Evolutionary conservation across 164 flowering plant species (phyloP).

Genomic region (Annona squamosa): DNA sequence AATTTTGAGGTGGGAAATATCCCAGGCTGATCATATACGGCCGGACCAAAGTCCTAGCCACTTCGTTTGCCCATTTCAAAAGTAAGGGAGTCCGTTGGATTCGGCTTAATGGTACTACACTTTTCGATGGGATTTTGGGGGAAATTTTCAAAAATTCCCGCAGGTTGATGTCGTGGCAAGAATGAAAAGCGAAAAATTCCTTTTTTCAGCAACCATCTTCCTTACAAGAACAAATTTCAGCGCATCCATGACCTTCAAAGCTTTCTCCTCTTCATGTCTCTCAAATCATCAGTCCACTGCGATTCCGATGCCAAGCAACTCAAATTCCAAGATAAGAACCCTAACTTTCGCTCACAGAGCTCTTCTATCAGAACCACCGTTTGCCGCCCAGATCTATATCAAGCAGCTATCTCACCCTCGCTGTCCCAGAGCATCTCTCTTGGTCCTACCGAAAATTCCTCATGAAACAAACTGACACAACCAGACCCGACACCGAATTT

Average conservation of each 20-base stretch:
- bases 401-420: not conserved
- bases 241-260: conserved; percentile 1
- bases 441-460: too few relatives aligned
- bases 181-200: too few relatives aligned
- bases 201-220: conserved; percentile 21
- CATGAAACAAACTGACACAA: too few relatives aligned
- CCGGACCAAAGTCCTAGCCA: too few relatives aligned
- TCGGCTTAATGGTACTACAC: too few relatives aligned
- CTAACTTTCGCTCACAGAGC: not conserved
- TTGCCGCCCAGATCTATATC: not conserved
- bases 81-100: too few relatives aligned
- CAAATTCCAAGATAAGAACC: not conserved
- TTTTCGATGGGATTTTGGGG: too few relatives aligned
- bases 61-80: too few relatives aligned
- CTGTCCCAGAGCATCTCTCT: not conserved
- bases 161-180: too few relatives aligned
- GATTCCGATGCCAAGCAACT: not conserved
- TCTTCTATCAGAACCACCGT: not conserved
- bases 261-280: not conserved
- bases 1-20: not conserved
- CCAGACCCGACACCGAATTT: too few relatives aligned
- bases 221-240: not conserved
- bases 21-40: too few relatives aligned
- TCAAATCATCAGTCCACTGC: not conserved
- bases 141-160: too few relatives aligned